These are phyloP conservation scores for Candida oleophila DNA, from an alignment of 805 yeast species.

Conservation along the genomic window DNA sequence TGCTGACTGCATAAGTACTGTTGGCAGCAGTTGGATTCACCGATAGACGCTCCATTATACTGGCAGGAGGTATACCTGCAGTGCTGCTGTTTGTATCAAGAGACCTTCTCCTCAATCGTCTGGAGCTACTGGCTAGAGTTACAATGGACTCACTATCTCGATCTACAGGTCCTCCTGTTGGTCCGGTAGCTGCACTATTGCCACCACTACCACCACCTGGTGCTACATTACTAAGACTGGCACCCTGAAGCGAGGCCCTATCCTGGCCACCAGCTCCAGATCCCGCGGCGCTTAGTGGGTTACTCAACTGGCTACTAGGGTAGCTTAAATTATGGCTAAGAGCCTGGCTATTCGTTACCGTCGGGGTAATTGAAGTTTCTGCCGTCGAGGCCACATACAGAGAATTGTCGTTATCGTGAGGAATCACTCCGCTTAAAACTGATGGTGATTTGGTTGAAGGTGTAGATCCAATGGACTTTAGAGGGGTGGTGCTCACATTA, in stretches of 20 bases:
- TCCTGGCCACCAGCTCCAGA: not conserved
- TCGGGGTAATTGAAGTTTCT: constrained; percentile 50
- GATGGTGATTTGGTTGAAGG: constrained; percentile 42
- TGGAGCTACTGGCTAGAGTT: constrained; percentile 41
- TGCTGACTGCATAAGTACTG: constrained; percentile 20
- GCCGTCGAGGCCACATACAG: constrained; percentile 46
- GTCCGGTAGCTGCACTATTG: not conserved
- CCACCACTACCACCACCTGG: not conserved
- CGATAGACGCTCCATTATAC: constrained; percentile 56
- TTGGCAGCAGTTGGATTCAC: constrained; percentile 31
- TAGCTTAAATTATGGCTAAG: constrained; percentile 12
- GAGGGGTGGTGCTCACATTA: constrained; percentile 48
- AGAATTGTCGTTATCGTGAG: constrained; percentile 23
- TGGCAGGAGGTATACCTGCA: constrained; percentile 72
- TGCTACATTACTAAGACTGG: constrained; percentile 14
- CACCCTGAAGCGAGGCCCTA: constrained; percentile 1
- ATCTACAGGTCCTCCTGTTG: constrained; percentile 17
- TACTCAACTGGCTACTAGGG: constrained; percentile 1
- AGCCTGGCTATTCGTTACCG: constrained; percentile 8
- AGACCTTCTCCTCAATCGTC: constrained; percentile 40
- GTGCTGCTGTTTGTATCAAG: constrained; percentile 61
- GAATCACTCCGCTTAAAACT: constrained; percentile 25
- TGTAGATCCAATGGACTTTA: constrained; percentile 43
- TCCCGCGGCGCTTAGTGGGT: not conserved
- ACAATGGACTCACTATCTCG: constrained; percentile 44